Conservation (phyloP, 1,139 yeast genomes). For the Kodamaea suecica region DNA sequence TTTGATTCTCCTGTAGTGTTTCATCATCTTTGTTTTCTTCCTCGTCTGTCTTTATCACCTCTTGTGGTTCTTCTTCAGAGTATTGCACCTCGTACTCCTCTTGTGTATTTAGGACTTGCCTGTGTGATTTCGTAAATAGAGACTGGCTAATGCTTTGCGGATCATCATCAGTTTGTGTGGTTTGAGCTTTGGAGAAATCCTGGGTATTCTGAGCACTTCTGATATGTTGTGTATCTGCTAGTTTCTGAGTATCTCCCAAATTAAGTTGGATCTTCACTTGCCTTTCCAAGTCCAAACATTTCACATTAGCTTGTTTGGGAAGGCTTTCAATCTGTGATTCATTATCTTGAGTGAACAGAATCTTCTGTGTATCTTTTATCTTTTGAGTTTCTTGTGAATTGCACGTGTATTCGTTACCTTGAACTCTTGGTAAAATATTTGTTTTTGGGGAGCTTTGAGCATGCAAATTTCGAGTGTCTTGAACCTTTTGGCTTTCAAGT, state of each 20-base stretch:
- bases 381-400: too few relatives aligned
- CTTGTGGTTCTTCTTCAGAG: conserved; percentile 7
- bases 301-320: too few relatives aligned
- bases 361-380: conserved; percentile 4
- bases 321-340: too few relatives aligned
- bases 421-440: too few relatives aligned
- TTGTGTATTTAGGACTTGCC: conserved; percentile 18
- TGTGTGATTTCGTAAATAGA: conserved; percentile 10
- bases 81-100: conserved; percentile 8
- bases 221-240: conserved; percentile 1
- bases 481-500: background rate
- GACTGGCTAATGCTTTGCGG: conserved; percentile 1
- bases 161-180: background rate
- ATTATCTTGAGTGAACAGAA: conserved; percentile 4
- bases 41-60: conserved; percentile 15
- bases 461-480: conserved; percentile 2
- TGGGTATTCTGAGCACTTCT: conserved; percentile 2
- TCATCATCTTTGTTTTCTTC: conserved; percentile 12
- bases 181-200: background rate
- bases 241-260: conserved; percentile 1
- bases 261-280: background rate
- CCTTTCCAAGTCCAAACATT: background rate
- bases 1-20: too few relatives aligned
- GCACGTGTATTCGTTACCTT: too few relatives aligned
- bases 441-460: background rate